Evolutionary conservation across 225 moss, liverwort and hornwort species (phyloP), one percentile per base, ranked within the genome.

Genomic region (Neckera pumila): DNA sequence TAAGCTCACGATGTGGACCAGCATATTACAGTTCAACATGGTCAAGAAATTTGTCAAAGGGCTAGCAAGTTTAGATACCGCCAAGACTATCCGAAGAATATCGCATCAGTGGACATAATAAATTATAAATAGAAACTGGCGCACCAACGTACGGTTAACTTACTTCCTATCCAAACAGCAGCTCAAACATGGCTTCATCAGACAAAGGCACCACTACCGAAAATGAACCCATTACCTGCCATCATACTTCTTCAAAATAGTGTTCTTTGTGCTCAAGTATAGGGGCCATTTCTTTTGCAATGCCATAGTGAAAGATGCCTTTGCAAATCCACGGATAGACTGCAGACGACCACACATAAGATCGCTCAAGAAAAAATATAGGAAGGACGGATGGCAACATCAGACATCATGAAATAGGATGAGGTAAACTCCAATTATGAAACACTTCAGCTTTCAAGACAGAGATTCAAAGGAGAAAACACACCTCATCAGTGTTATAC

Each of bases 401-500:
- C 64, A 23, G n/a, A 79, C 27, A 82, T 66, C 65, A 54, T 65
- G 56, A 67, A 54, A 85, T 31, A 57, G 62, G 54, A 31, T 42
- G 72, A 11, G 34, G 69, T 43, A 18, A 81, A 73, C 47, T 62
- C 42, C 64, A 51, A 78, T 34, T 34, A 49, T 60, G 12, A 4
- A 90, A 19, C 42, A 27, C n/a, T 74, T 47, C 70, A 85, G n/a
- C 42, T 76, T 85, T 53, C 64, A 73, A 34, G 16, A 53, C 20
- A 88, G 3, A 14, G 65, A 56, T 40, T 80, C 54, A 26, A 57
- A 84, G 42, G n/a, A 49, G 11, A 28, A 36, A 72, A 85, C 92
- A 85, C 70, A 96, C 96, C 95, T 98, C 98, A 74, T 98, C 98
- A 33, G 98, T 98, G 83, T 98, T 98, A 88, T 94, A 98, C 98